Evolutionary conservation across 192 early-diverging fungal species (phyloP).

Genomic region (Borealophlyctis nickersoniae): DNA sequence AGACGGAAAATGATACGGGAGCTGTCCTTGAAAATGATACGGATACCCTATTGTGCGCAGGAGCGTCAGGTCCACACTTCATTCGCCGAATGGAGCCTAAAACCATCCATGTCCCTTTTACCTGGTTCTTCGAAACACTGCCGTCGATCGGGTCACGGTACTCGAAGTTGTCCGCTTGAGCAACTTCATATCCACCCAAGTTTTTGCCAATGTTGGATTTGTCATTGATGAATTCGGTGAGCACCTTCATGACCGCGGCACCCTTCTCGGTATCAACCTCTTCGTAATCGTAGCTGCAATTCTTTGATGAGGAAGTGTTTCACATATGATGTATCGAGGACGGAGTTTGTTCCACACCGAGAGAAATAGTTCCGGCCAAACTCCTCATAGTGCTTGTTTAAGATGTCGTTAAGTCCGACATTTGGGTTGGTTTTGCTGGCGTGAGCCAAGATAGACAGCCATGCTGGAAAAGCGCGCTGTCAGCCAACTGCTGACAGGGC

Average conservation of each 20-base stretch:
- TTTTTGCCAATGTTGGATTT: constrained; percentile 57
- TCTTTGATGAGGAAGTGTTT: too few relatives aligned
- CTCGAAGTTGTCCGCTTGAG: constrained; percentile 80
- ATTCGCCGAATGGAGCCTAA: too few relatives aligned
- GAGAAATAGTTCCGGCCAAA: constrained; percentile 98
- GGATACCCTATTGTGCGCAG: constrained; percentile 81
- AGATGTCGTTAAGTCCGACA: constrained; percentile 72
- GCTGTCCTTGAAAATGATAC: constrained; percentile 87
- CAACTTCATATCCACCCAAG: constrained; percentile 66
- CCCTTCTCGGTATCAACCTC: constrained; percentile 83
- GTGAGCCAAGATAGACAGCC: constrained; percentile 89
- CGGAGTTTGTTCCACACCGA: constrained; percentile 52
- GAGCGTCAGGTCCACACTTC: constrained; percentile 4
- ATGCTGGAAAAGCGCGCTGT: constrained; percentile 57
- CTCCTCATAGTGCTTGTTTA: constrained; percentile 70
- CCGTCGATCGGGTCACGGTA: constrained; percentile 93
- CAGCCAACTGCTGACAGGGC: neutral
- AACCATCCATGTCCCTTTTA: constrained; percentile 27
- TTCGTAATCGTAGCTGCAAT: constrained; percentile 90
- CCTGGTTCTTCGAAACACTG: constrained; percentile 77
- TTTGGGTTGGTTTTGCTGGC: constrained; percentile 56
- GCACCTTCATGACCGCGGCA: constrained; percentile 70
- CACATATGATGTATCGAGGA: too few relatives aligned
- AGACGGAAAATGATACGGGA: constrained; percentile 90
- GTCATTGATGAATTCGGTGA: constrained; percentile 56